Evolutionary conservation across 179 eudicot genomes (phyloP).

Genomic region (Corrigiola litoralis): DNA sequence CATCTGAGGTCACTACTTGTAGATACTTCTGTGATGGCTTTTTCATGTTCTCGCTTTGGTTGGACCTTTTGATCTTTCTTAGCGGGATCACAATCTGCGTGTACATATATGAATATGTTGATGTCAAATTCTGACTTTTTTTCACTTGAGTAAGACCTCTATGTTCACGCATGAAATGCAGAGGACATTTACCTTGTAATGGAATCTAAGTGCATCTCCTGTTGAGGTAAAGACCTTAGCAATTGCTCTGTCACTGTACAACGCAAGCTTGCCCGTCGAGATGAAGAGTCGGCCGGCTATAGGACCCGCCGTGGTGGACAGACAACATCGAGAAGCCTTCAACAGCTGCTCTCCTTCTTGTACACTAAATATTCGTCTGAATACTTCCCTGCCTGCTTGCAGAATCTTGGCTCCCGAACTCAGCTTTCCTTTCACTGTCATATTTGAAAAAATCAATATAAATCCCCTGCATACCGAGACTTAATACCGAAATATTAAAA

Average conservation of each 20-base stretch:
- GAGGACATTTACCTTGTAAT: slow-evolving; percentile 21
- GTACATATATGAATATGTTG: neutral
- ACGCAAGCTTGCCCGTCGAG: slow-evolving; percentile 34
- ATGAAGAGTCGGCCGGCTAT: slow-evolving; percentile 35
- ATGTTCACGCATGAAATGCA: neutral
- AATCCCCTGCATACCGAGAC: neutral
- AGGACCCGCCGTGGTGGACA: slow-evolving; percentile 37
- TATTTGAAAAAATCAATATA: neutral
- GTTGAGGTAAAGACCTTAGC: slow-evolving; percentile 17
- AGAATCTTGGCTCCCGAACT: slow-evolving; percentile 23
- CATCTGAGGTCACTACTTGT: slow-evolving; percentile 48
- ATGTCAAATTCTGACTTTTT: neutral
- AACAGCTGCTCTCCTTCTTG: slow-evolving; percentile 29
- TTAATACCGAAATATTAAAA: neutral
- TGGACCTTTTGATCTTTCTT: slow-evolving; percentile 33
- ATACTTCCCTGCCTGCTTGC: slow-evolving; percentile 30
- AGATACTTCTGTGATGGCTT: slow-evolving; percentile 48
- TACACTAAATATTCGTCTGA: slow-evolving; percentile 27
- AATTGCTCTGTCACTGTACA: slow-evolving; percentile 30
- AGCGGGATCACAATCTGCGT: slow-evolving; percentile 39
- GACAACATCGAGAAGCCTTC: slow-evolving; percentile 30
- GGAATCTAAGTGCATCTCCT: slow-evolving; percentile 23
- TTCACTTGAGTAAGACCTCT: neutral
- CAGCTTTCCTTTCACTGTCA: slow-evolving; percentile 35
- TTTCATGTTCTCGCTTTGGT: slow-evolving; percentile 31